phyloP scores from a whole-genome alignment of 2,329 filamentous ascomycete species.

The Colletotrichum falcatum region DNA sequence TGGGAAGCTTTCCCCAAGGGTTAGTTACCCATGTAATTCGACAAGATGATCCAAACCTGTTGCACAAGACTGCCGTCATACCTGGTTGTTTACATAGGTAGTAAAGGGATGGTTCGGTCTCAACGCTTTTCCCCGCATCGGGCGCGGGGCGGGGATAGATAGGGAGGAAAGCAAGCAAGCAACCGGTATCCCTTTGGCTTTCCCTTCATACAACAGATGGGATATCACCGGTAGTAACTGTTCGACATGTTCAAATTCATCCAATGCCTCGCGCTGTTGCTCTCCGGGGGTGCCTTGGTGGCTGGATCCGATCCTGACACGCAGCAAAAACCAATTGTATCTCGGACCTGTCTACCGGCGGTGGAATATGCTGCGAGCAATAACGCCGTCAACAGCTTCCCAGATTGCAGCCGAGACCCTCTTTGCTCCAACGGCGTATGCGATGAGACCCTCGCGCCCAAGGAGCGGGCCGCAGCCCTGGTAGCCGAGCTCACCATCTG shows the following conservation, averaged over 20 bases:
- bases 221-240: neutral
- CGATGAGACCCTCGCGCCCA: constrained; percentile 54
- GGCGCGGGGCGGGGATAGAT: constrained; percentile 8
- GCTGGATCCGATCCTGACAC: neutral
- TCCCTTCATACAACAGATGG: neutral
- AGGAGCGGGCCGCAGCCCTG: constrained; percentile 59
- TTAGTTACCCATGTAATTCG: neutral
- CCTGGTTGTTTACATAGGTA: neutral
- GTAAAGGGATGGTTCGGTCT: neutral
- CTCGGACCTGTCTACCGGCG: constrained; percentile 15
- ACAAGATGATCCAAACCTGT: neutral
- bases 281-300: neutral
- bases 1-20: neutral
- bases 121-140: constrained; percentile 12
- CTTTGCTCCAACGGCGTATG: constrained; percentile 57
- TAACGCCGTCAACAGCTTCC: constrained; percentile 23
- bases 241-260: neutral
- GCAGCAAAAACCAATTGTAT: constrained; percentile 13
- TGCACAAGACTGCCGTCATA: neutral
- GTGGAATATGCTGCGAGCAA: neutral
- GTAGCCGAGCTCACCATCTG: constrained; percentile 62
- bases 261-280: neutral
- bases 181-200: neutral
- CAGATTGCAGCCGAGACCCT: constrained; percentile 46
- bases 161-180: neutral